Evolutionary conservation across 805 yeast species (phyloP).

Genomic region (Wickerhamiella brachini): DNA sequence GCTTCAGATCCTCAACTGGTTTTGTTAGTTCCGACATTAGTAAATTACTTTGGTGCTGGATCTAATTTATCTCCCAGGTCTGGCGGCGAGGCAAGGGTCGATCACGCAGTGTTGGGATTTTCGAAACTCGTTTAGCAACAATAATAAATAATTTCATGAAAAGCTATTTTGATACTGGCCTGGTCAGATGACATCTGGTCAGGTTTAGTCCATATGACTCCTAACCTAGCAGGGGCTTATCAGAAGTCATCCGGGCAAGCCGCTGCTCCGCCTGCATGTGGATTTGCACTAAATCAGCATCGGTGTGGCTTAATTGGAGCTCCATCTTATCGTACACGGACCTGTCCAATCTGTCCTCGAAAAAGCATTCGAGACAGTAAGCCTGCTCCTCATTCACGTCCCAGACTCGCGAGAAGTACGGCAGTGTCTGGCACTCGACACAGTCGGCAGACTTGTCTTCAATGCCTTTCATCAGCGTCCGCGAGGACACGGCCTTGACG

Average conservation of each 20-base stretch:
- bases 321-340: not conserved
- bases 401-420: conserved; percentile 3
- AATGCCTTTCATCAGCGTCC: not conserved
- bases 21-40: not conserved
- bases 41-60: not conserved
- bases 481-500: not conserved
- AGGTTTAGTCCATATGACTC: no score
- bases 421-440: conserved; percentile 3
- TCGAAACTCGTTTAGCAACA: no score
- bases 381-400: not conserved
- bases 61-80: no score
- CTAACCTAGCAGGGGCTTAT: no score
- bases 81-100: no score
- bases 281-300: not conserved
- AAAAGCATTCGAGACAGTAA: not conserved
- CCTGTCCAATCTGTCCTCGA: not conserved
- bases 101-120: no score
- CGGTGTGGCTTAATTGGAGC: not conserved
- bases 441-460: conserved; percentile 2
- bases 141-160: no score
- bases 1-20: conserved; percentile 7
- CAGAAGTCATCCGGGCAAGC: not conserved
- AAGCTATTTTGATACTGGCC: no score
- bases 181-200: no score
- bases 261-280: not conserved